Base-by-base conservation (phyloP, 2,329 filamentous ascomycete genomes). In the Sarocladium strictum region DNA sequence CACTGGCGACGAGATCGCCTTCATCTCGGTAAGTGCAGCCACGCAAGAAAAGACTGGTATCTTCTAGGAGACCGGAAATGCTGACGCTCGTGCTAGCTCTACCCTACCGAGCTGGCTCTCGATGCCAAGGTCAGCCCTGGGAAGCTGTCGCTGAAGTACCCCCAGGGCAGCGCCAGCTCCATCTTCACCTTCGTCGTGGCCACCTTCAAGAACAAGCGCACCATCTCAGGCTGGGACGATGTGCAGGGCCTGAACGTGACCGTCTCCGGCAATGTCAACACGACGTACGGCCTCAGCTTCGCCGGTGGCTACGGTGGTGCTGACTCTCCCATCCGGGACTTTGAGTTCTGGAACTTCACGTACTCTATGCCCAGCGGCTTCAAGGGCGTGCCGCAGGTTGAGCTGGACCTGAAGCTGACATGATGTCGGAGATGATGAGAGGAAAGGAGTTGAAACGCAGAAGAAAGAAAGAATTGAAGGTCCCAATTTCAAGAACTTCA, bases 71-170 rank as follows among this genome's bases (percentile, higher is more conserved):
- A n/a, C n/a, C n/a, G n/a, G n/a, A n/a, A n/a, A n/a, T n/a, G n/a
- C n/a, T n/a, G n/a, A n/a, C n/a, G n/a, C n/a, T n/a, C n/a, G n/a
- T n/a, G n/a, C n/a, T 56, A 66, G 54, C 63, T 71, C n/a, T 72
- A 71, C 55, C 67, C 73, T 0, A 71, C 69, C 0, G 70, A 76
- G 55, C 64, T 61, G 29, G 64, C 69, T 5, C 61, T 80, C 45
- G 61, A 75, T 33, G 67, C 70, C 1, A 62, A 71, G 24, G 74
- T 78, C 0, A 64, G 67, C 2, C 71, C 75, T 0, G 64, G 69
- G 11, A 64, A 60, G 0, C 65, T 86, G 6, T 72, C 71, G 11
- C 62, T 85, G 2, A 73, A 74, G 0, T 85, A 85, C 58, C 81
- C 81, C 0, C 58, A 67, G 14, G 81, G 79, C 1, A 79, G 75